Evolutionary conservation across 441 rosid genomes (phyloP).

Genomic region (Croton laevigatus): DNA sequence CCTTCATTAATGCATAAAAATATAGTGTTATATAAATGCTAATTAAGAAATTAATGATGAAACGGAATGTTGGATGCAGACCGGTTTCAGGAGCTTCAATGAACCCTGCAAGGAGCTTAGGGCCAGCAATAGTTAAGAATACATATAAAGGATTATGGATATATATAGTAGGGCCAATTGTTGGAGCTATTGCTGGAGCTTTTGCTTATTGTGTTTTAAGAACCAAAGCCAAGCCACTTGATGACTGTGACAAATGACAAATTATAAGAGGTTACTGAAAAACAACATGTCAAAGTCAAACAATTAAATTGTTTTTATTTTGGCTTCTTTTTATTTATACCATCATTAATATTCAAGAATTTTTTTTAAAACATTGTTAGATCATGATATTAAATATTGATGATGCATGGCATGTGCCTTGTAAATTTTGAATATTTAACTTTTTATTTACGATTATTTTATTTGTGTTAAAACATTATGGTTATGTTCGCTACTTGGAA

Average conservation of each 20-base stretch:
- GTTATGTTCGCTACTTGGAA: too few species aligned
- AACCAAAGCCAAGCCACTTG: conserved; percentile 39
- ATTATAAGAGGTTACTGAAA: conserved; percentile 29
- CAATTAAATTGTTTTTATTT: not conserved
- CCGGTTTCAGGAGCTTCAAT: conserved; percentile 80
- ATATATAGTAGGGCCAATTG: conserved; percentile 55
- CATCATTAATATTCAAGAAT: too few species aligned
- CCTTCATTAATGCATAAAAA: too few species aligned
- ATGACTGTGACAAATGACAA: conserved; percentile 23
- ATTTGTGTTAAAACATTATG: too few species aligned
- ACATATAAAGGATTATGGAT: conserved; percentile 58
- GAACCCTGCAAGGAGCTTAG: conserved; percentile 85
- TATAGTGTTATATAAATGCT: too few species aligned
- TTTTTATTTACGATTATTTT: too few species aligned
- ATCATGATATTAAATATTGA: too few species aligned
- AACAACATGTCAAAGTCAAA: conserved; percentile 19
- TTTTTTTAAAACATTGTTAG: too few species aligned
- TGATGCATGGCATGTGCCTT: too few species aligned
- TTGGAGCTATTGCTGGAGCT: conserved; percentile 57
- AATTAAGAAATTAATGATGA: too few species aligned
- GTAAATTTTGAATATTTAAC: too few species aligned
- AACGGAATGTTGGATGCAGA: conserved; percentile 29
- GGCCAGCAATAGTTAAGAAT: conserved; percentile 66
- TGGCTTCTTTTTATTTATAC: not conserved
- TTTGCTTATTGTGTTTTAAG: conserved; percentile 47